Evolutionary conservation across 768 basidiomycete species (phyloP).

Genomic region (Saitozyma sp.): DNA sequence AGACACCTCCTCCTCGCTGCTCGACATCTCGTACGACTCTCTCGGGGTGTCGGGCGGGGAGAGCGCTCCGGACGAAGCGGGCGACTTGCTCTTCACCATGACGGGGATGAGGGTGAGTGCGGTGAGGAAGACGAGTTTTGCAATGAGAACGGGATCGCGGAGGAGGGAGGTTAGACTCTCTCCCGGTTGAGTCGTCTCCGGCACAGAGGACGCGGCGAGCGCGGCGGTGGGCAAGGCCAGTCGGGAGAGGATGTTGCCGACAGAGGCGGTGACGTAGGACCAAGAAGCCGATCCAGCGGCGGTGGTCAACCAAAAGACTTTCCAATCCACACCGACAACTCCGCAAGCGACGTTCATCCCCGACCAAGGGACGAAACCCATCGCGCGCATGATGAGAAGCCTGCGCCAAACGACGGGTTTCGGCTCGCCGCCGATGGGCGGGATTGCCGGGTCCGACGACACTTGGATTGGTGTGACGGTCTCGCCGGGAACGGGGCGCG

Average conservation of each 20-base stretch:
- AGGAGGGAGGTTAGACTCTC: conserved; percentile 84
- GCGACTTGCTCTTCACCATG: conserved; percentile 56
- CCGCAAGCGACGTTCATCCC: conserved; percentile 96
- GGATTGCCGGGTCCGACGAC: conserved; percentile 17
- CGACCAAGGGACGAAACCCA: conserved; percentile 94
- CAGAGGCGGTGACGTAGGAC: conserved; percentile 51
- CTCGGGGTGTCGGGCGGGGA: not conserved
- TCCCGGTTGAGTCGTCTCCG: conserved; percentile 15
- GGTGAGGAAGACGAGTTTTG: conserved; percentile 79
- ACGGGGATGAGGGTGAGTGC: conserved; percentile 84
- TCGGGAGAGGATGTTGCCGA: conserved; percentile 40
- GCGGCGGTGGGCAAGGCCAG: conserved; percentile 28
- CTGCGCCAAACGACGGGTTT: conserved; percentile 68
- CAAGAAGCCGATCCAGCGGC: conserved; percentile 53
- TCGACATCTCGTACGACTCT: not conserved
- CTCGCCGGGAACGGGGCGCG: conserved; percentile 6
- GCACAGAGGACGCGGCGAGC: conserved; percentile 1
- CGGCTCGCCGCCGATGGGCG: conserved; percentile 19
- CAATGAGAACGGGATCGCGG: conserved; percentile 74
- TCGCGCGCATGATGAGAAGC: conserved; percentile 78
- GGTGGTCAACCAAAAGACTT: conserved; percentile 51
- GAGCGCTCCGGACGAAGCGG: conserved; percentile 2
- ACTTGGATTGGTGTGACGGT: conserved; percentile 32
- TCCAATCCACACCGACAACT: conserved; percentile 70
- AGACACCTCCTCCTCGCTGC: not conserved